Conservation (phyloP, 345 rosid species). For the Viola odorata region DNA sequence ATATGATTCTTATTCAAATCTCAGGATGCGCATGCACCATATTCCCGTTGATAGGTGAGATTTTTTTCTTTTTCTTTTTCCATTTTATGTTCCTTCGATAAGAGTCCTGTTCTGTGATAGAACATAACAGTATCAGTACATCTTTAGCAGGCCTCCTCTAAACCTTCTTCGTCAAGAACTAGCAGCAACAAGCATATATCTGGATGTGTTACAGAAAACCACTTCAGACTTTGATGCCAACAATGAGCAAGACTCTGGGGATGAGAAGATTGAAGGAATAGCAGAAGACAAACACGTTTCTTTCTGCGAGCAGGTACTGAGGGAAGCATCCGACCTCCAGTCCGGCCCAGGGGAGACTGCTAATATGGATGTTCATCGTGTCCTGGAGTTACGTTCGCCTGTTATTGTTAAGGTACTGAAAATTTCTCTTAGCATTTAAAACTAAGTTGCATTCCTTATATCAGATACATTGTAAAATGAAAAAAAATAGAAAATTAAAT, state of each 20-base stretch:
- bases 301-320: conserved; percentile 83
- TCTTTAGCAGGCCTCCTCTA: conserved; percentile 70
- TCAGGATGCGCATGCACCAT: conserved; percentile 72
- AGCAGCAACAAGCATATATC: conserved; percentile 73
- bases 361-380: conserved; percentile 82
- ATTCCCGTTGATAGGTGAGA: conserved; percentile 75
- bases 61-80: conserved; percentile 5
- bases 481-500: too few relatives aligned
- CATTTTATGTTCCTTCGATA: background rate
- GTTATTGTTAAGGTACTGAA: conserved; percentile 77
- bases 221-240: conserved; percentile 37
- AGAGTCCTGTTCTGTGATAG: conserved; percentile 1
- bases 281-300: conserved; percentile 84
- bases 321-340: conserved; percentile 82
- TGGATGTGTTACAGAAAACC: conserved; percentile 82
- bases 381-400: conserved; percentile 85
- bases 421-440: background rate
- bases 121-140: background rate
- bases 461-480: too few relatives aligned
- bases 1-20: conserved; percentile 80
- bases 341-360: conserved; percentile 63
- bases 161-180: conserved; percentile 95
- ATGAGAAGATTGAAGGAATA: conserved; percentile 52
- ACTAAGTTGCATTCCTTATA: background rate
- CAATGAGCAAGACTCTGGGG: conserved; percentile 24